Conservation (phyloP, 2,329 filamentous ascomycete species). For the Lachnellula suecica region DNA sequence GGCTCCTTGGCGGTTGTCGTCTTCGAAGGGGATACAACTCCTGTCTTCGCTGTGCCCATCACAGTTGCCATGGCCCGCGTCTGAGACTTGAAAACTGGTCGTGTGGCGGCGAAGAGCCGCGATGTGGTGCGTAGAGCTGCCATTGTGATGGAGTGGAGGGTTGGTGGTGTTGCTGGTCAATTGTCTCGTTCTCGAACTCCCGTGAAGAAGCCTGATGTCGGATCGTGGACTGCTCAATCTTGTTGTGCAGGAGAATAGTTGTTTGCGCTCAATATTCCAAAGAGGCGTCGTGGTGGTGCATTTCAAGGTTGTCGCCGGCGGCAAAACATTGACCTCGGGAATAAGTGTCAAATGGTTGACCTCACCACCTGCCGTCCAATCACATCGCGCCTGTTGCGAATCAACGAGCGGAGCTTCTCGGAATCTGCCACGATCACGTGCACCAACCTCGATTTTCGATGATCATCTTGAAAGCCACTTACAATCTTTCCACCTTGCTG, state of each 20-base stretch:
- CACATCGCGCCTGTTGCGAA: background rate
- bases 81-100: constrained; percentile 18
- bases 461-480: background rate
- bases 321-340: constrained; percentile 9
- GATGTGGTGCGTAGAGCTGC: constrained; percentile 24
- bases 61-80: constrained; percentile 24
- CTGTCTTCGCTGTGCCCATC: constrained; percentile 1
- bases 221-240: background rate
- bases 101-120: constrained; percentile 23
- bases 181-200: background rate
- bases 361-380: constrained; percentile 6
- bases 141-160: constrained; percentile 26
- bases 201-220: background rate
- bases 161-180: background rate
- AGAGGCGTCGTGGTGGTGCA: background rate
- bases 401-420: constrained; percentile 3
- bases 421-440: background rate
- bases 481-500: too few species aligned
- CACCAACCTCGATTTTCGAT: background rate
- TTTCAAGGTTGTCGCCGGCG: background rate
- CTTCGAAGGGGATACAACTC: constrained; percentile 16
- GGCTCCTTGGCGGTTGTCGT: constrained; percentile 36
- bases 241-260: background rate
- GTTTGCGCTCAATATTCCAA: background rate
- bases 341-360: constrained; percentile 3